Evolutionary conservation across 2,329 filamentous ascomycete genomes (phyloP).

Genomic region (Helotiales sp.): DNA sequence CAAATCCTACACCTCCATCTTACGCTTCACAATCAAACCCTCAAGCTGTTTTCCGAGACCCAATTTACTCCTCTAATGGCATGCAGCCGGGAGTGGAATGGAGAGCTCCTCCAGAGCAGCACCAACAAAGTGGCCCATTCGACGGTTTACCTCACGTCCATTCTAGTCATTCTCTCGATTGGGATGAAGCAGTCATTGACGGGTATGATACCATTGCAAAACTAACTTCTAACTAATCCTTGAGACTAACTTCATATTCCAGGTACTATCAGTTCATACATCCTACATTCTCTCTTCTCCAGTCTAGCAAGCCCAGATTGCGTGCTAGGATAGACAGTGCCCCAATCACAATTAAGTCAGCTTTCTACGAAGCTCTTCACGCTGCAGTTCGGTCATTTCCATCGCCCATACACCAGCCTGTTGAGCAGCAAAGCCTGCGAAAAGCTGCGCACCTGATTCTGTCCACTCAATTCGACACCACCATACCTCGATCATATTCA

Average conservation of each 20-base stretch:
- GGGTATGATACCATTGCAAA: constrained; percentile 32
- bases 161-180: constrained; percentile 38
- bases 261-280: constrained; percentile 67
- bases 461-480: constrained; percentile 45
- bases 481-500: constrained; percentile 39
- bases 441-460: constrained; percentile 44
- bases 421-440: constrained; percentile 39
- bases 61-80: constrained; percentile 34
- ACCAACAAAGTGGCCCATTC: constrained; percentile 28
- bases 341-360: constrained; percentile 57
- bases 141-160: constrained; percentile 28
- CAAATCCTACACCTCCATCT: constrained; percentile 17
- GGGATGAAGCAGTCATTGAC: constrained; percentile 46
- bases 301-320: constrained; percentile 55
- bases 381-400: constrained; percentile 57
- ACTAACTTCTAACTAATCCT: neutral
- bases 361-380: constrained; percentile 64
- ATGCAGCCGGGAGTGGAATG: constrained; percentile 32
- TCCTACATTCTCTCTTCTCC: constrained; percentile 65
- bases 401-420: constrained; percentile 31
- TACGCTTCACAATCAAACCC: constrained; percentile 18
- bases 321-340: constrained; percentile 57
- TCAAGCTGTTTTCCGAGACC: constrained; percentile 26
- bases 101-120: constrained; percentile 32
- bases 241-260: constrained; percentile 26